Base-by-base conservation (phyloP, 1,139 yeast species). In the Nakaseomyces glabratus region DNA sequence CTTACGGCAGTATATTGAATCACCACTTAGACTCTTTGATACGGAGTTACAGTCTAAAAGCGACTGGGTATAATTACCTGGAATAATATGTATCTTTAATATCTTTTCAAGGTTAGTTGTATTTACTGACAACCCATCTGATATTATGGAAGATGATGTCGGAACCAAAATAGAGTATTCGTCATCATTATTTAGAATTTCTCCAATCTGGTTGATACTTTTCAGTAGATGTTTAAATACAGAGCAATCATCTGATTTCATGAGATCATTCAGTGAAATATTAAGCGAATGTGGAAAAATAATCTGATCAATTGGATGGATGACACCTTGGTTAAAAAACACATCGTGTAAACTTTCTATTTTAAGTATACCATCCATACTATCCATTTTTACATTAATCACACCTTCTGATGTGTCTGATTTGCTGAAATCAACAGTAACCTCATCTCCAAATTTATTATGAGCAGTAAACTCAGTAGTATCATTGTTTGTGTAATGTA, bases 261-360 rank as follows among this genome's bases (percentile, higher is more conserved):
- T 61, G 34, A 90, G 63, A 37, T 84, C 80, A 1, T 45, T 37
- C 12, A 82, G 60, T 0, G 77, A 58, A 3, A 90, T 69, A 7
- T 63, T 56, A 20, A 88, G 59, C 20, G 62, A 57, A 0, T 60
- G 56, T 0, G 96, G 95, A 7, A 85, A 59, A 2, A 73, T 51
- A 0, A 84, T 64, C 8, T 67, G 57, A 30, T 67, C 61, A 4
- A 82, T 62, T 1, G 88, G 74, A 52, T 86, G 97, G 2, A 84
- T 72, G 0, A 88, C 95, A 1, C 97, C 98, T 51, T 81, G 79
- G 42, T 73, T 76, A 54, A 82, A 88, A 12, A 90, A 55, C 6
- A 85, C 68, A 53, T 90, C 96, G 1, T 75, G 64, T 40, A 73
- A 68, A 34, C 66, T 63, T 2, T 62, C 38, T 46, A 60, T 24